A percentile compares a stretch with the other conserved stretches of the same genome.
Conservation (phyloP, 306 rosid genomes). For the Pterocarpus santalinus region DNA sequence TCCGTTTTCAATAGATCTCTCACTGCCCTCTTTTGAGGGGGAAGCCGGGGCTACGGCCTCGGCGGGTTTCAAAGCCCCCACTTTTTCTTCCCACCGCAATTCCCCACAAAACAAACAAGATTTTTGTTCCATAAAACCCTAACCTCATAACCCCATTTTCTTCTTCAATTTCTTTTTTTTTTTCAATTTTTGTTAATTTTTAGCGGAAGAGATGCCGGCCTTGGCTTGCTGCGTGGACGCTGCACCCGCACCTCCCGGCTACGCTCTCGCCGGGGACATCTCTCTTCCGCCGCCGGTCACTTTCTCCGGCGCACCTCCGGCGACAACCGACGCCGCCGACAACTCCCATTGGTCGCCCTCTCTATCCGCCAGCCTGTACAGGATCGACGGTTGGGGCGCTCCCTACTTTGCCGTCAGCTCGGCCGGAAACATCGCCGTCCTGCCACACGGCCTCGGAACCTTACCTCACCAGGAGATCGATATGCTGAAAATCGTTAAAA, state of each 20-base stretch:
- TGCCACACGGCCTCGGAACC: conserved; percentile 69
- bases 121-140: conserved; percentile 23
- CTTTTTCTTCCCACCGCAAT: conserved; percentile 56
- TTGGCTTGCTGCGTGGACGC: conserved; percentile 86
- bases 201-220: conserved; percentile 84
- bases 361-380: conserved; percentile 67
- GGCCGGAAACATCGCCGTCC: conserved; percentile 76
- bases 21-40: conserved; percentile 92
- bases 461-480: conserved; percentile 89
- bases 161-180: conserved; percentile 28
- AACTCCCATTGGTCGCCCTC: conserved; percentile 73
- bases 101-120: neutral
- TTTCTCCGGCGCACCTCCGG: conserved; percentile 60
- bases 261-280: conserved; percentile 70
- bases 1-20: conserved; percentile 61
- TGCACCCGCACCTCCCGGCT: conserved; percentile 76
- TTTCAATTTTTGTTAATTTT: neutral
- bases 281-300: conserved; percentile 73
- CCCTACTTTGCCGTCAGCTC: conserved; percentile 76
- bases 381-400: conserved; percentile 80
- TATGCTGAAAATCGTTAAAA: conserved; percentile 77
- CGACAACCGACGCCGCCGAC: conserved; percentile 10
- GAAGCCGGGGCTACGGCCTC: conserved; percentile 99
- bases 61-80: conserved; percentile 99
- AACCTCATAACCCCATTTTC: conserved; percentile 32